These are phyloP conservation scores for Beauveria australis DNA, from an alignment of 2,329 filamentous ascomycete species.

Conservation along the genomic window DNA sequence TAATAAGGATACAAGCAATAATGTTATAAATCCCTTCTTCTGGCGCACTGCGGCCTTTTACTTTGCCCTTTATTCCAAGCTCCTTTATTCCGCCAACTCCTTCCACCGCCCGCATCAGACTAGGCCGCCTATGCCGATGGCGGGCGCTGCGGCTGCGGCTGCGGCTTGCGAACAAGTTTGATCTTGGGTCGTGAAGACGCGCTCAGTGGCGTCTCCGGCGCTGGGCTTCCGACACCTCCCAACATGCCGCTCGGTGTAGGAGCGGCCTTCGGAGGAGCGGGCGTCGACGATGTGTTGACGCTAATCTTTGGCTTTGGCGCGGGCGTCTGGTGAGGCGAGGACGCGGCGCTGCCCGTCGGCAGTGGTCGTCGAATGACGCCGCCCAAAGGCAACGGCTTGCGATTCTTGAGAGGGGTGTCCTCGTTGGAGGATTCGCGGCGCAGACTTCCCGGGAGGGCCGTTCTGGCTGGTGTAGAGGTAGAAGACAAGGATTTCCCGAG, in stretches of 20 bases:
- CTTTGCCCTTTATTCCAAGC: no score
- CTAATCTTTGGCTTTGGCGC: conserved; percentile 21
- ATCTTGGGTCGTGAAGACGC: conserved; percentile 24
- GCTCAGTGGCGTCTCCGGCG: conserved; percentile 15
- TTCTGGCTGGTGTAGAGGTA: conserved; percentile 18
- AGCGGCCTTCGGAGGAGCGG: conserved; percentile 2
- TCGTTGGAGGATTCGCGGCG: conserved; percentile 18
- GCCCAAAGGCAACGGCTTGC: conserved; percentile 11
- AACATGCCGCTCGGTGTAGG: neutral
- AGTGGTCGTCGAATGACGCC: neutral
- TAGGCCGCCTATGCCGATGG: no score
- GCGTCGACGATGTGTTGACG: conserved; percentile 16
- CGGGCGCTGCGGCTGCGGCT: conserved; percentile 14
- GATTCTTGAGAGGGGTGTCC: conserved; percentile 1
- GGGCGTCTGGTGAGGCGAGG: conserved; percentile 16
- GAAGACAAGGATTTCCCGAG: conserved; percentile 22
- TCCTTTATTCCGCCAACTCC: no score
- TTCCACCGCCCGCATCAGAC: no score
- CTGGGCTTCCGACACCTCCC: conserved; percentile 4
- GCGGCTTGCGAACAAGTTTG: conserved; percentile 29
- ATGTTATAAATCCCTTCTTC: no score
- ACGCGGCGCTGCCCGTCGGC: neutral
- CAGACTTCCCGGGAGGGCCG: conserved; percentile 24
- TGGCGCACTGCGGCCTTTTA: no score
- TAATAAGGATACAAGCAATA: no score